These are phyloP conservation scores for Pseudophaeomoniella oleicola DNA, from an alignment of 2,329 filamentous ascomycete species.

Conservation along the genomic window DNA sequence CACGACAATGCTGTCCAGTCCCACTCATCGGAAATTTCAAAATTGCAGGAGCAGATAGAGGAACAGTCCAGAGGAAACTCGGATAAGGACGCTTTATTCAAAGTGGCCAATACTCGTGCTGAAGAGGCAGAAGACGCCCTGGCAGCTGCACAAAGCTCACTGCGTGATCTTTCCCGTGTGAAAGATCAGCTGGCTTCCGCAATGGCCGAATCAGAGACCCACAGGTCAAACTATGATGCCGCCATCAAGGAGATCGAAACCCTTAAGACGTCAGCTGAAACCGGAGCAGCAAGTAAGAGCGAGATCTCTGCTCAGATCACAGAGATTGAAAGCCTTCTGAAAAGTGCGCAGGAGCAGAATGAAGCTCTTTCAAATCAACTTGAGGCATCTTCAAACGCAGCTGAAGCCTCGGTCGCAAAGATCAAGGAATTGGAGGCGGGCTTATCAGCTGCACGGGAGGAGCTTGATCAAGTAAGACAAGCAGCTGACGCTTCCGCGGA, in stretches of 20 bases:
- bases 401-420: not conserved
- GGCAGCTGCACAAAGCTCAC: not conserved
- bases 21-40: not conserved
- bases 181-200: constrained; percentile 1
- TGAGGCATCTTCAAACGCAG: not conserved
- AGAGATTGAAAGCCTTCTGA: not conserved
- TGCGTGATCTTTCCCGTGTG: not conserved
- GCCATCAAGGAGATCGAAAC: constrained; percentile 5
- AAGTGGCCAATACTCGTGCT: not conserved
- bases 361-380: not conserved
- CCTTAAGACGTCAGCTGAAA: constrained; percentile 4
- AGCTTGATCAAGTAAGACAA: not conserved
- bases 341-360: not conserved
- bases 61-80: constrained; percentile 18
- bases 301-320: not conserved
- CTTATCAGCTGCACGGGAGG: not conserved
- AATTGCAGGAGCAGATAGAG: constrained; percentile 16
- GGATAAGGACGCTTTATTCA: not conserved
- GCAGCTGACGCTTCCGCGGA: not conserved
- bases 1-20: not conserved
- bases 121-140: constrained; percentile 3
- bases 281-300: constrained; percentile 4
- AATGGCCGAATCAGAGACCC: not conserved
- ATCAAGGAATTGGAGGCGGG: constrained; percentile 8
- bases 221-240: not conserved